Conservation (phyloP, 192 early-diverging fungal species). For the Coemansia sp. region DNA sequence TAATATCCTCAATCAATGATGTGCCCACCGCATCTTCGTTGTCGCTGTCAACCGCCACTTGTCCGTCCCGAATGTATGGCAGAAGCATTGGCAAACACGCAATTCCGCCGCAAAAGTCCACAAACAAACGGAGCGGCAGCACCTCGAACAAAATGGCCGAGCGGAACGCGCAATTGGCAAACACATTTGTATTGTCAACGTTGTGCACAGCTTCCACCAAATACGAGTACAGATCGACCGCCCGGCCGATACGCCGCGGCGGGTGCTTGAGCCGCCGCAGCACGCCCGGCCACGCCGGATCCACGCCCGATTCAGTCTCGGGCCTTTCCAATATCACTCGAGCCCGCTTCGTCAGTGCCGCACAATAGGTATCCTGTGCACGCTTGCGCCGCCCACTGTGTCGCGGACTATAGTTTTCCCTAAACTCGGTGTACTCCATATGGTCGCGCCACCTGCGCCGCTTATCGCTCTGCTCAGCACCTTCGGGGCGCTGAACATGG, state of each 20-base stretch:
- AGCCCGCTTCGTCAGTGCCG: conserved; percentile 13
- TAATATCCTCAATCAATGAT: conserved; percentile 19
- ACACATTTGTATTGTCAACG: conserved; percentile 19
- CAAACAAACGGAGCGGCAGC: conserved; percentile 29
- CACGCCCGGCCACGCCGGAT: conserved; percentile 11
- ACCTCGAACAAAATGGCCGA: conserved; percentile 15
- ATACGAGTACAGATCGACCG: conserved; percentile 23
- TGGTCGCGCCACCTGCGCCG: neutral
- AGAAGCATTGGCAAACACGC: conserved; percentile 4
- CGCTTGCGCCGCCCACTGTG: neutral
- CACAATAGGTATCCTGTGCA: neutral
- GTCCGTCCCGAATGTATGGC: conserved; percentile 33
- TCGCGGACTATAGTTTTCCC: neutral
- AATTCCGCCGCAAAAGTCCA: conserved; percentile 23
- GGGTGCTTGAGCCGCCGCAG: conserved; percentile 10
- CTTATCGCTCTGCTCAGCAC: neutral
- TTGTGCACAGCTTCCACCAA: conserved; percentile 17
- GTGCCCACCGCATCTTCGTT: neutral
- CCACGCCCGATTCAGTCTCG: neutral
- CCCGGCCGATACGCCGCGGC: conserved; percentile 20
- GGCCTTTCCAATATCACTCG: conserved; percentile 8
- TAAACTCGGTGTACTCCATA: neutral
- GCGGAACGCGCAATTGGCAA: conserved; percentile 23
- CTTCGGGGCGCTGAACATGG: conserved; percentile 15
- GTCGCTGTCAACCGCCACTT: neutral